Conservation (phyloP, 805 yeast genomes). For the Sungouiozyma intestinalis region DNA sequence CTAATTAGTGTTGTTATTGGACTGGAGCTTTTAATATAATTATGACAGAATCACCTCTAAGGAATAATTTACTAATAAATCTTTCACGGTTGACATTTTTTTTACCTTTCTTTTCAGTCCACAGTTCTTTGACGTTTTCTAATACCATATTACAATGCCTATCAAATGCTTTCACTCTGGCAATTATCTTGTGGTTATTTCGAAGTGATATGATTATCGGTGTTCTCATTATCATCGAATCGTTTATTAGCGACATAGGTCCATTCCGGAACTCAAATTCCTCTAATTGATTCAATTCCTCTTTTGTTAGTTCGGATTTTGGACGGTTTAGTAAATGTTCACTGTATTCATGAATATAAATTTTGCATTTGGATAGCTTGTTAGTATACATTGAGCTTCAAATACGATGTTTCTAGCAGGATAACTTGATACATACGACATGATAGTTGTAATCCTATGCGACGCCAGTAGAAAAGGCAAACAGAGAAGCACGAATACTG, state of each 20-base stretch:
- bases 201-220: slow-evolving; percentile 83
- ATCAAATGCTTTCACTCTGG: slow-evolving; percentile 88
- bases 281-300: slow-evolving; percentile 71
- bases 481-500: no score
- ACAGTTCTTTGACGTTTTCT: slow-evolving; percentile 80
- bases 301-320: slow-evolving; percentile 66
- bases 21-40: slow-evolving; percentile 53
- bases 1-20: slow-evolving; percentile 6
- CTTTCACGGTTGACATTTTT: slow-evolving; percentile 54
- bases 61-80: slow-evolving; percentile 78
- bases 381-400: slow-evolving; percentile 5
- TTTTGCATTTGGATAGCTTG: no score
- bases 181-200: slow-evolving; percentile 86
- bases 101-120: slow-evolving; percentile 64
- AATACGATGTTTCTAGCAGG: not conserved
- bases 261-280: slow-evolving; percentile 86
- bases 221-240: slow-evolving; percentile 62
- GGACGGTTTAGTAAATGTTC: slow-evolving; percentile 65
- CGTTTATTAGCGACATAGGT: slow-evolving; percentile 80
- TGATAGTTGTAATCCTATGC: no score
- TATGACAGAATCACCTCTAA: slow-evolving; percentile 93
- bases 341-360: slow-evolving; percentile 26
- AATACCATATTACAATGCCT: slow-evolving; percentile 90
- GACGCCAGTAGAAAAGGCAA: no score
- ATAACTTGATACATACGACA: slow-evolving; percentile 6